Evolutionary conservation across 2,329 filamentous ascomycete genomes (phyloP).

Genomic region (Aspergillus intermedius): DNA sequence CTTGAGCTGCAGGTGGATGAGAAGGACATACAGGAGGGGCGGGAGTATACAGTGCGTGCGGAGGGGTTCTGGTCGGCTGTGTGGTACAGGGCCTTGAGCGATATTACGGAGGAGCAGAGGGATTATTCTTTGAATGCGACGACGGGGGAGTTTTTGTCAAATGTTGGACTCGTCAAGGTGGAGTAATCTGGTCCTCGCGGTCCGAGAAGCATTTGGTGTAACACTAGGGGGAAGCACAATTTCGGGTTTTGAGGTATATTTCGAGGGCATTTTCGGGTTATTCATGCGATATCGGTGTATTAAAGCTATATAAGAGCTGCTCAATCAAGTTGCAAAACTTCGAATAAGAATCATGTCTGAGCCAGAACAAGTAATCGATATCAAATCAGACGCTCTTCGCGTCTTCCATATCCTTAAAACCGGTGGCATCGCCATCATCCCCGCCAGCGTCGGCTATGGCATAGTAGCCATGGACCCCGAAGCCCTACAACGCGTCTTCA

Average conservation of each 20-base stretch:
- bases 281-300: too few species aligned
- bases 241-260: too few species aligned
- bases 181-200: conserved; percentile 2
- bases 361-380: not conserved
- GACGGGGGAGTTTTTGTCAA: conserved; percentile 21
- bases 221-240: too few species aligned
- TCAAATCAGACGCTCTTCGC: conserved; percentile 11
- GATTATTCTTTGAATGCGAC: conserved; percentile 11
- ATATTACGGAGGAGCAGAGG: conserved; percentile 19
- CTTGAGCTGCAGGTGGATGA: conserved; percentile 24
- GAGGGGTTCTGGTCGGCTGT: conserved; percentile 32
- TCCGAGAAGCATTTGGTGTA: too few species aligned
- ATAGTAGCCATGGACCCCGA: conserved; percentile 13
- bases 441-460: conserved; percentile 21
- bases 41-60: conserved; percentile 26
- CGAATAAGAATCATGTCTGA: too few species aligned
- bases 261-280: too few species aligned
- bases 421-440: conserved; percentile 23
- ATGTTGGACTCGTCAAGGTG: conserved; percentile 13
- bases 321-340: too few species aligned
- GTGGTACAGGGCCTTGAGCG: conserved; percentile 20
- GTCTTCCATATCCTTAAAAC: conserved; percentile 16
- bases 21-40: conserved; percentile 13
- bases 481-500: conserved; percentile 16
- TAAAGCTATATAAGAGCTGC: too few species aligned